A percentile compares a stretch with the other conserved stretches of the same genome.
phyloP scores from a whole-genome alignment of 2,329 filamentous ascomycete species.

The Metarhizium robertsii region DNA sequence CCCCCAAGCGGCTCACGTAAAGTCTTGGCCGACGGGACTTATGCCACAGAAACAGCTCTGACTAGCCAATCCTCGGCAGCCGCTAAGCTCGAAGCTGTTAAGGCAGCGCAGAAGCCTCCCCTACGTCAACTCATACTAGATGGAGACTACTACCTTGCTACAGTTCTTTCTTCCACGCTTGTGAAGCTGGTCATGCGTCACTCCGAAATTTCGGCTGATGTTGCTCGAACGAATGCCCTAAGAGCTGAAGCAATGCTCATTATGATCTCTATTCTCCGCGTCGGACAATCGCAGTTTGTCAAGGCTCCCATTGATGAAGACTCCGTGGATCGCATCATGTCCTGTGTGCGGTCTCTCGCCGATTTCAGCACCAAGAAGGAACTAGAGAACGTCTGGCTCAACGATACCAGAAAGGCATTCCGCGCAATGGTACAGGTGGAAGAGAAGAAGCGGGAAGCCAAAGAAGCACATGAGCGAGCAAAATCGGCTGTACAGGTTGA shows the following conservation, averaged over 20 bases:
- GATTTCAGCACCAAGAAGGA: conserved; percentile 87
- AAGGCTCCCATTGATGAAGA: conserved; percentile 97
- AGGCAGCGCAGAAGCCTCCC: conserved; percentile 92
- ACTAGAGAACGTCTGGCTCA: conserved; percentile 82
- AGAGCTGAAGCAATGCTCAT: conserved; percentile 98
- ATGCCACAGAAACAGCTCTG: conserved; percentile 91
- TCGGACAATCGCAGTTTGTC: conserved; percentile 97
- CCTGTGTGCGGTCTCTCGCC: conserved; percentile 82
- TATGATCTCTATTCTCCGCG: conserved; percentile 97
- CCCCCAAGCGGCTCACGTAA: conserved; percentile 79
- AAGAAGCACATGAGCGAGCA: conserved; percentile 85
- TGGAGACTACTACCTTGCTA: conserved; percentile 91
- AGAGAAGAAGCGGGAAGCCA: conserved; percentile 94
- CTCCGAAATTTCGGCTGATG: conserved; percentile 80
- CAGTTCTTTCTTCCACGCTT: conserved; percentile 89
- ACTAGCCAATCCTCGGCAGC: conserved; percentile 86
- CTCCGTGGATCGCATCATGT: conserved; percentile 97
- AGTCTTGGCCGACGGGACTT: conserved; percentile 91
- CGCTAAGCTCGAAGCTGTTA: conserved; percentile 90
- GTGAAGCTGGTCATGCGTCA: conserved; percentile 98
- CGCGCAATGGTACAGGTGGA: conserved; percentile 94
- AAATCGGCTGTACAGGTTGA: conserved; percentile 94
- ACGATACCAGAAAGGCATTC: conserved; percentile 94
- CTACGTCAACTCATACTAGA: conserved; percentile 91
- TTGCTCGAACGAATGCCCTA: conserved; percentile 82